Conservation (phyloP, 1,284 basidiomycete species). For the Moesziomyces aphidis region DNA sequence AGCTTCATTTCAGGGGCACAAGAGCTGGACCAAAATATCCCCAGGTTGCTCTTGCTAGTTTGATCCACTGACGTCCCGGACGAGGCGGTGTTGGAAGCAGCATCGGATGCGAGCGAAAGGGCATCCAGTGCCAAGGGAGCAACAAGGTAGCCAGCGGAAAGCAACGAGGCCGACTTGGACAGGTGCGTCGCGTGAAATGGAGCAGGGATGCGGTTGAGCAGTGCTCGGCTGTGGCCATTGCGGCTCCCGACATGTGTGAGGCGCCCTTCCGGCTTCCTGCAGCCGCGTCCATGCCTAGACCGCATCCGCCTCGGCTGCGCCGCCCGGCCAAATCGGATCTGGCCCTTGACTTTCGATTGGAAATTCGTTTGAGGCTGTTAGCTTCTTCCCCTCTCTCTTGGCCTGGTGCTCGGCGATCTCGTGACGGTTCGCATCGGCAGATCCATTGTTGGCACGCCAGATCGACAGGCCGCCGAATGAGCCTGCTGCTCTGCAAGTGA, state of each 20-base stretch:
- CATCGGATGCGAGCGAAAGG: too few species aligned
- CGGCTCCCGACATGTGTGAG: constrained; percentile 23
- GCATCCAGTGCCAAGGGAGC: background rate
- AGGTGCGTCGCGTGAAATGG: constrained; percentile 24
- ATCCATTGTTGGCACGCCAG: background rate
- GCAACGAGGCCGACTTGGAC: background rate
- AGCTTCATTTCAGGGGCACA: too few species aligned
- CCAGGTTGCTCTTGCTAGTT: too few species aligned
- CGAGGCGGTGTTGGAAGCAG: too few species aligned
- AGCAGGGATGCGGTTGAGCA: constrained; percentile 12
- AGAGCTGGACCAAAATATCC: too few species aligned
- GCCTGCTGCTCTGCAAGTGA: too few species aligned
- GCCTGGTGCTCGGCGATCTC: too few species aligned
- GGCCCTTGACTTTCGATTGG: background rate
- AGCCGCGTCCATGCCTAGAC: background rate
- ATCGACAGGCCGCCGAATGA: background rate
- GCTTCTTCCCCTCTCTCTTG: too few species aligned
- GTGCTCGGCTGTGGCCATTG: constrained; percentile 18
- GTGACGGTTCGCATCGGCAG: background rate
- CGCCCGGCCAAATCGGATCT: background rate
- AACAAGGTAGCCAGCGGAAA: background rate
- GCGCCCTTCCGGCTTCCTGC: background rate
- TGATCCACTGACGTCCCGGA: too few species aligned
- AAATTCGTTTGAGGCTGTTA: too few species aligned
- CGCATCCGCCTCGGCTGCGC: background rate